Evolutionary conservation across 2,329 filamentous ascomycete genomes (phyloP).

Genomic region (Cytospora piceae): DNA sequence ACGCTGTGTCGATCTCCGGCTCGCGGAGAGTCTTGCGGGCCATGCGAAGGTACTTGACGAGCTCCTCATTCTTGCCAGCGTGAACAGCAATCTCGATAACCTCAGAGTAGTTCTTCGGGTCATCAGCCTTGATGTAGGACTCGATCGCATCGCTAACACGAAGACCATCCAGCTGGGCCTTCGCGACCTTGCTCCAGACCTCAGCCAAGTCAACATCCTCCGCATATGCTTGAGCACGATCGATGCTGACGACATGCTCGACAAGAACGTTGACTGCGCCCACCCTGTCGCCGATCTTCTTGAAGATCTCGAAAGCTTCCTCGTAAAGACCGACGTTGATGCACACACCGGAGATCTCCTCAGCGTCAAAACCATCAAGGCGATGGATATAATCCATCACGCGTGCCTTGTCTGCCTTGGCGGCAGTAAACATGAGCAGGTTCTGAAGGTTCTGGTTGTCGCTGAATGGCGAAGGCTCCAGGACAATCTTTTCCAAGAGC

Average conservation of each 20-base stretch:
- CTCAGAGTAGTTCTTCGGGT: constrained; percentile 90
- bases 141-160: constrained; percentile 91
- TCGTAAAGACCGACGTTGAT: constrained; percentile 94
- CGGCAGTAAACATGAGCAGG: constrained; percentile 91
- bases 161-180: constrained; percentile 95
- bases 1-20: constrained; percentile 86
- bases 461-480: constrained; percentile 99
- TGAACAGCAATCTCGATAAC: constrained; percentile 95
- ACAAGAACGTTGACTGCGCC: constrained; percentile 90
- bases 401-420: constrained; percentile 92
- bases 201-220: constrained; percentile 92
- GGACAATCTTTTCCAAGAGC: constrained; percentile 96
- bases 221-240: constrained; percentile 92
- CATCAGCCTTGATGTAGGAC: constrained; percentile 93
- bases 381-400: constrained; percentile 97
- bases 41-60: constrained; percentile 97
- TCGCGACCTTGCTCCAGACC: constrained; percentile 98
- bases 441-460: constrained; percentile 98
- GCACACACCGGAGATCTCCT: constrained; percentile 90
- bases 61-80: constrained; percentile 95
- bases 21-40: constrained; percentile 95
- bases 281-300: constrained; percentile 90
- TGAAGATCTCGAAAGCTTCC: constrained; percentile 97
- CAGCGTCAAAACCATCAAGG: constrained; percentile 84
- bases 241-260: constrained; percentile 96